Percentiles rank a stretch among this genome's conserved stretches.
These are phyloP conservation scores for Aspergillus calidoustus DNA, from an alignment of 2,329 filamentous ascomycete species.

Conservation along the genomic window DNA sequence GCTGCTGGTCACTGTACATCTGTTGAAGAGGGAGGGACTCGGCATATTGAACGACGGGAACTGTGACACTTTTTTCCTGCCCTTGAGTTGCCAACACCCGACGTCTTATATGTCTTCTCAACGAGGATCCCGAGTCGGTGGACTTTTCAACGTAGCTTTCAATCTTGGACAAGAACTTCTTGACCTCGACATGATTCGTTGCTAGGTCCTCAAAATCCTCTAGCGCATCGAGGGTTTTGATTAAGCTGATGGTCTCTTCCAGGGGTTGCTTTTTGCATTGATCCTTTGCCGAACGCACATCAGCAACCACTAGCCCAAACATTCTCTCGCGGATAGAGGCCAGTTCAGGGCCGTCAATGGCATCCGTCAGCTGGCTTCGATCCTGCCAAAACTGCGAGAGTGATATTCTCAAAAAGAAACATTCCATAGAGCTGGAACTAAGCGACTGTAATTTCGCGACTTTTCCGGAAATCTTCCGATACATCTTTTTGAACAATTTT, in stretches of 20 bases:
- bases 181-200: slow-evolving; percentile 38
- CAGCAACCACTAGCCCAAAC: slow-evolving; percentile 39
- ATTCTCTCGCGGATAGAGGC: slow-evolving; percentile 38
- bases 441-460: slow-evolving; percentile 37
- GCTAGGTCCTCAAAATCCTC: slow-evolving; percentile 47
- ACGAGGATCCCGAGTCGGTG: slow-evolving; percentile 34
- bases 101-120: slow-evolving; percentile 37
- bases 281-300: slow-evolving; percentile 42
- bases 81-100: slow-evolving; percentile 39
- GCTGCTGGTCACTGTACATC: slow-evolving; percentile 45
- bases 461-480: slow-evolving; percentile 35
- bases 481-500: slow-evolving; percentile 41
- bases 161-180: slow-evolving; percentile 42
- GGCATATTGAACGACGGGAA: slow-evolving; percentile 38
- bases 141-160: slow-evolving; percentile 41
- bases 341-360: slow-evolving; percentile 36
- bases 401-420: slow-evolving; percentile 41
- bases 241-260: slow-evolving; percentile 39
- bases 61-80: slow-evolving; percentile 31
- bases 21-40: slow-evolving; percentile 41
- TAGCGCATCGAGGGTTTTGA: slow-evolving; percentile 43
- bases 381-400: slow-evolving; percentile 41
- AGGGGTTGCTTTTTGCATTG: slow-evolving; percentile 40
- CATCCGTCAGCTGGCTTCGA: slow-evolving; percentile 34
- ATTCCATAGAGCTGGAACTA: slow-evolving; percentile 41